Conservation (phyloP, 768 basidiomycete species). For the Suillus alpinus region DNA sequence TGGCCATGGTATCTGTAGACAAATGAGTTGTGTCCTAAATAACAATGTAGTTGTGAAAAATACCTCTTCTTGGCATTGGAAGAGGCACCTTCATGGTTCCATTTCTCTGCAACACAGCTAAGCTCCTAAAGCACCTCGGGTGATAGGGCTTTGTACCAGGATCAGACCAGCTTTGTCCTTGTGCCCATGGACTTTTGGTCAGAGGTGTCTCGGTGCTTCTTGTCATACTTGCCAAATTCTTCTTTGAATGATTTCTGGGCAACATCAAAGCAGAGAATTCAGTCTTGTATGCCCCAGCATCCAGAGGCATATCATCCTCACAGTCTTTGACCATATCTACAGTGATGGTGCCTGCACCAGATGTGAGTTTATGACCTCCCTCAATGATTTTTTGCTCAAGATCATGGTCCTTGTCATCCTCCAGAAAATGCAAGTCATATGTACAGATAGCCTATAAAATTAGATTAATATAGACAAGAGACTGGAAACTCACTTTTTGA, state of each 20-base stretch:
- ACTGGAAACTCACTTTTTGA: background rate
- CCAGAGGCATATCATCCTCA: background rate
- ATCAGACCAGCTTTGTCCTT: background rate
- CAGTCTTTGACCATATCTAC: background rate
- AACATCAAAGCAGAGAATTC: background rate
- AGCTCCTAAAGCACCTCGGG: background rate
- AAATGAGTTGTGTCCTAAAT: background rate
- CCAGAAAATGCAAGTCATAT: background rate
- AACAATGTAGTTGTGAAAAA: background rate
- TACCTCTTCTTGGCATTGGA: background rate
- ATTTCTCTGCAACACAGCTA: background rate
- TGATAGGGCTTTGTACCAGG: background rate
- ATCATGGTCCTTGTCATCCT: background rate
- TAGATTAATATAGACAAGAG: background rate
- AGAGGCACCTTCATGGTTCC: background rate
- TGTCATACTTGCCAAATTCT: background rate
- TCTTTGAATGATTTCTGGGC: background rate
- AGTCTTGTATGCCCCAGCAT: background rate
- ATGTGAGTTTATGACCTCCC: background rate
- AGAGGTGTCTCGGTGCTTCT: background rate
- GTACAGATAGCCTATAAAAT: background rate
- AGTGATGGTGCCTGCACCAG: background rate
- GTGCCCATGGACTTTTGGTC: background rate
- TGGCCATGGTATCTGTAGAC: background rate
- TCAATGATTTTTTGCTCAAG: background rate